Evolutionary conservation across 306 rosid species (phyloP).

Genomic region (Corylus heterophylla): DNA sequence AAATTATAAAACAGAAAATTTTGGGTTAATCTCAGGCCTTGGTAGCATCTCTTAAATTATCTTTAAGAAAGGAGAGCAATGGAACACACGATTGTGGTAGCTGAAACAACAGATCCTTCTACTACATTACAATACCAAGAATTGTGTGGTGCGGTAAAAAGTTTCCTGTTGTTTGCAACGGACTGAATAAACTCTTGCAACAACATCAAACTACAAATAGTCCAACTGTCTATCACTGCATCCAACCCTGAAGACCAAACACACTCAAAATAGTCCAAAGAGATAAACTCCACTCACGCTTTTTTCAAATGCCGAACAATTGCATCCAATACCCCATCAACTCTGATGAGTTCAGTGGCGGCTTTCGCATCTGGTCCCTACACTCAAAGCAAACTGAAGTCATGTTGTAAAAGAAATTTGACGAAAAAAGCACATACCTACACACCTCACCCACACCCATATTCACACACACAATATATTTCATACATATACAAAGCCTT

Average conservation of each 20-base stretch:
- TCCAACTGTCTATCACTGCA: background rate
- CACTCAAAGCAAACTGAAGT: conserved; percentile 33
- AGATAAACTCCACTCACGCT: conserved; percentile 59
- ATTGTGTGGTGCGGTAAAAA: too few species aligned
- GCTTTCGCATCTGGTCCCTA: conserved; percentile 94
- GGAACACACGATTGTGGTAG: too few species aligned
- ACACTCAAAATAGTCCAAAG: conserved; percentile 15
- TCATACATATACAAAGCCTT: background rate
- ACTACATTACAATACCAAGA: too few species aligned
- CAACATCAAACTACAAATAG: background rate
- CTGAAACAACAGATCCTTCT: too few species aligned
- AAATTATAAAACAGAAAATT: background rate
- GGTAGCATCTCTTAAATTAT: background rate
- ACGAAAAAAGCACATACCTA: conserved; percentile 3
- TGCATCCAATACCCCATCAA: conserved; percentile 87
- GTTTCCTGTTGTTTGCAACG: too few species aligned
- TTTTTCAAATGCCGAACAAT: conserved; percentile 77
- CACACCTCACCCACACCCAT: conserved; percentile 12
- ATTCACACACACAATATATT: conserved; percentile 15
- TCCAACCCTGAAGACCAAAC: conserved; percentile 10
- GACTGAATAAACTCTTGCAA: background rate
- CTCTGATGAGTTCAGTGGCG: conserved; percentile 69
- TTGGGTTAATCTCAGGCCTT: background rate
- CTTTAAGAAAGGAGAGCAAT: background rate
- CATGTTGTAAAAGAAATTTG: conserved; percentile 26